Evolutionary conservation across 306 rosid species (phyloP), one percentile per base, ranked within the genome.

Genomic region (Prunus kanzakura): DNA sequence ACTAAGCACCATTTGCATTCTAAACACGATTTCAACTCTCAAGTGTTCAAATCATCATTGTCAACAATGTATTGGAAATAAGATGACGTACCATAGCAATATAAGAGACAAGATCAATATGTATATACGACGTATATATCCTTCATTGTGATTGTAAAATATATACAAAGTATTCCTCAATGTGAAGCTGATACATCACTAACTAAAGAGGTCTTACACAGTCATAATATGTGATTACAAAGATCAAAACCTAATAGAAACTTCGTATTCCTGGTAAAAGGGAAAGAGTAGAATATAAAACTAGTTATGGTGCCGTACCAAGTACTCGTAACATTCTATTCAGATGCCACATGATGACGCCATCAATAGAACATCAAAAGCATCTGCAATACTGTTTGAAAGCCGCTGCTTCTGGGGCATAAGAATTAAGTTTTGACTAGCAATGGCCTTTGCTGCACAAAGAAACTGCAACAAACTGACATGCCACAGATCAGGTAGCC

Each of bases 401-500:
- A 4, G 67, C 67, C 4, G 19, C 19, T 62, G 67, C 67, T 62
- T 29, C 67, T 58, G 64, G n/a, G 15, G 64, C 19, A 51, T 12
- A 19, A 22, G 55, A 8, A 67, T 67, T 46, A 15, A 46, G 56
- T 30, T 52, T 67, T 67, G 30, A 20, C 56, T 67, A 27, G 74
- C 11, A 50, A 29, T 27, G 46, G 46, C 61, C 74, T 68, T 15
- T 25, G 22, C 55, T 1, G 49, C 75, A 35, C 25, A 58, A 45
- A 38, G 67, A 45, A 58, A 73, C 41, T 73, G 38, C 82, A 85
- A 73, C 43, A 76, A 65, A 47, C 46, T 55, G 73, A 29, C 45
- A 73, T 45, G 60, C 77, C 67, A 55, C 52, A 67, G 72, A 72
- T 86, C 84, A 90, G 66, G 60, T 72, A 57, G 63, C 60, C 6